phyloP scores from a whole-genome alignment of 768 basidiomycete genomes.

The Pleurotus salmoneostramineus region DNA sequence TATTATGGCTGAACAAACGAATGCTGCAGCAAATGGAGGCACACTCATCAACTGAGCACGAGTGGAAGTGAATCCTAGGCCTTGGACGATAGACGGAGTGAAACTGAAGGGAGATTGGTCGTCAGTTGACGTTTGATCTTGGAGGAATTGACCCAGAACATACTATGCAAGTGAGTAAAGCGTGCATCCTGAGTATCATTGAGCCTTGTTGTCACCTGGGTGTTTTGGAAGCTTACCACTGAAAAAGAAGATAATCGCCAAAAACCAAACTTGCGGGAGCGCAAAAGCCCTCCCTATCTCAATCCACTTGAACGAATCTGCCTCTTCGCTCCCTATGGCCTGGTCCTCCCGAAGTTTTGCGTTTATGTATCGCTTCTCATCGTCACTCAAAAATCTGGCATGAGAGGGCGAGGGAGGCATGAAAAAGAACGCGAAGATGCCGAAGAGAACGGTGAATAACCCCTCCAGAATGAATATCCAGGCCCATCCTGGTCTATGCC shows the following conservation, averaged over 20 bases:
- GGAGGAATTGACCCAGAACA: constrained; percentile 13
- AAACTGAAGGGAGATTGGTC: constrained; percentile 43
- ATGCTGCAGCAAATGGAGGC: constrained; percentile 48
- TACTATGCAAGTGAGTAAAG: constrained; percentile 48
- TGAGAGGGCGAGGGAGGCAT: constrained; percentile 39
- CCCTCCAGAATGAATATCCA: constrained; percentile 73
- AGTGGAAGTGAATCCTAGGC: constrained; percentile 51
- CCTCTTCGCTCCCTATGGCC: constrained; percentile 17
- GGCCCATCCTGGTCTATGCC: constrained; percentile 39
- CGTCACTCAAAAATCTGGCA: constrained; percentile 44
- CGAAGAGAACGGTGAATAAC: constrained; percentile 57
- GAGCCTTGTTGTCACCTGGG: not conserved
- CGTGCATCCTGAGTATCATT: not conserved
- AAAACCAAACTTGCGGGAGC: constrained; percentile 53
- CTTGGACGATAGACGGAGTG: constrained; percentile 65
- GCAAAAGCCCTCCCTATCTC: constrained; percentile 47
- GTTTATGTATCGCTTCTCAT: constrained; percentile 46
- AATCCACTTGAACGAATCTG: constrained; percentile 52
- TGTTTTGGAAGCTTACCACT: constrained; percentile 29
- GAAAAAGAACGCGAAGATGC: constrained; percentile 43
- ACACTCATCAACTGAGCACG: constrained; percentile 62
- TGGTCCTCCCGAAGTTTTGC: constrained; percentile 37
- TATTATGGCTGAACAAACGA: constrained; percentile 19
- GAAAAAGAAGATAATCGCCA: constrained; percentile 49
- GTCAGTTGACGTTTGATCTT: not conserved